Percentiles rank a stretch among this genome's conserved stretches.
Evolutionary conservation across 176 grass and related monocot species (phyloP).

Genomic region (Rhipidocladum racemiflorum): DNA sequence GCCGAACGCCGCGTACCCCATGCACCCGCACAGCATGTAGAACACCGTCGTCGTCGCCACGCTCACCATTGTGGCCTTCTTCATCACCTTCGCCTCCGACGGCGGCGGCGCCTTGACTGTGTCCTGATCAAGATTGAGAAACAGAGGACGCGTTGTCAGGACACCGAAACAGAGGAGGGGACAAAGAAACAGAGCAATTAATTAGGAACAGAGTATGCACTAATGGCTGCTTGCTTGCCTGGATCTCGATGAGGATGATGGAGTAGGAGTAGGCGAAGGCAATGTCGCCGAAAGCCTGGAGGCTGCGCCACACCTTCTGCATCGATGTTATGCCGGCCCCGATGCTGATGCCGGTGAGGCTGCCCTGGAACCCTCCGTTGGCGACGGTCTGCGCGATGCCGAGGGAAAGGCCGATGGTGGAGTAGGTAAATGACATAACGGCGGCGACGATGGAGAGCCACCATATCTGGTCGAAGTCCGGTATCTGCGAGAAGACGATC

Average conservation of each 20-base stretch:
- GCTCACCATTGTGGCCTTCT: constrained; percentile 48
- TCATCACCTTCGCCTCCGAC: constrained; percentile 72
- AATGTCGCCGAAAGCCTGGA: constrained; percentile 39
- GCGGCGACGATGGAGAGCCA: constrained; percentile 49
- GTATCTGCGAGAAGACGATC: constrained; percentile 55
- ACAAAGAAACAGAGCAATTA: not conserved
- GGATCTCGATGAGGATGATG: constrained; percentile 51
- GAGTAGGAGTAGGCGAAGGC: constrained; percentile 47
- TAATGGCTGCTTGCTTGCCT: constrained; percentile 13
- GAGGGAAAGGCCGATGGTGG: constrained; percentile 35
- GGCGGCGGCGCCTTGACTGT: constrained; percentile 61
- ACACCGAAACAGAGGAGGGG: not conserved
- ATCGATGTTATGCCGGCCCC: constrained; percentile 6
- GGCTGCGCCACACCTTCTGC: constrained; percentile 36
- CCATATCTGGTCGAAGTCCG: constrained; percentile 45
- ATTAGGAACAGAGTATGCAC: not conserved
- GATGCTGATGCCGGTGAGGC: constrained; percentile 37
- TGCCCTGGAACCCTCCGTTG: constrained; percentile 35
- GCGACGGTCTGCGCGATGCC: constrained; percentile 38
- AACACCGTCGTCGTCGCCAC: constrained; percentile 48
- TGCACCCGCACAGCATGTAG: constrained; percentile 82
- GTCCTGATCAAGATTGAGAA: constrained; percentile 21
- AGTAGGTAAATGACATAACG: constrained; percentile 52
- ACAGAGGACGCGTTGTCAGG: not conserved
- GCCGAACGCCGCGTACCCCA: constrained; percentile 76